phyloP scores from a whole-genome alignment of 257 asterid genomes.

The Gentiana macrophylla region DNA sequence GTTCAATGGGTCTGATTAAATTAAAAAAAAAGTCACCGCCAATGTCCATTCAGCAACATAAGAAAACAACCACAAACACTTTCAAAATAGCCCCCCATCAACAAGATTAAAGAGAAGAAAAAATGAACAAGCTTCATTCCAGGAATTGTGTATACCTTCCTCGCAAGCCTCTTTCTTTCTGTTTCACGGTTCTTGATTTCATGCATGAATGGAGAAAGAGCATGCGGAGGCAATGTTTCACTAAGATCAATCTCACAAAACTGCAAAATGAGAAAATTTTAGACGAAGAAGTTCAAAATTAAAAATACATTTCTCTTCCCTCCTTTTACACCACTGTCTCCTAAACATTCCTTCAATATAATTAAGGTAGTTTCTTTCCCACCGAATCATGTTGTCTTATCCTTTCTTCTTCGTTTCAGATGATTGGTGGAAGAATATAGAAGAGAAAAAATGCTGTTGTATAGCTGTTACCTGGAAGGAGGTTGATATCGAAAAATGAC shows the following conservation, averaged over 20 bases:
- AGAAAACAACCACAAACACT: too few relatives aligned
- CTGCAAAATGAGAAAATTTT: slow-evolving; percentile 27
- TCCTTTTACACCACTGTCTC: background rate
- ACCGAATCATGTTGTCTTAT: background rate
- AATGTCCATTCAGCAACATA: too few relatives aligned
- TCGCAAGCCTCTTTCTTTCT: slow-evolving; percentile 67
- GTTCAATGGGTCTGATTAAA: too few relatives aligned
- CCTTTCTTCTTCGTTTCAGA: background rate
- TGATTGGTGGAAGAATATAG: background rate
- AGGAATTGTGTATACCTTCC: slow-evolving; percentile 43
- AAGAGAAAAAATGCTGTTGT: background rate
- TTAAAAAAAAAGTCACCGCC: too few relatives aligned
- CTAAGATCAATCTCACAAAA: slow-evolving; percentile 79
- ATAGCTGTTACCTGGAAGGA: slow-evolving; percentile 61
- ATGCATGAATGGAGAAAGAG: slow-evolving; percentile 81
- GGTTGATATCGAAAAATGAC: slow-evolving; percentile 93
- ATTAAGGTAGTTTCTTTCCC: background rate
- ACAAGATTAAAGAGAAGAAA: too few relatives aligned
- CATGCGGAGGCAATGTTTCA: slow-evolving; percentile 52
- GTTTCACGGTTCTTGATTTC: slow-evolving; percentile 89
- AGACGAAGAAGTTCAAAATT: background rate
- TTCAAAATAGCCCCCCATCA: too few relatives aligned
- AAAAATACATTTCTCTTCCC: background rate
- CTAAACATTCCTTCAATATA: background rate
- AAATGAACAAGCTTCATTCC: too few relatives aligned